Evolutionary conservation across 148 eudicot species (phyloP), one percentile per base, ranked within the genome.

Genomic region (Diospyros kaki): DNA sequence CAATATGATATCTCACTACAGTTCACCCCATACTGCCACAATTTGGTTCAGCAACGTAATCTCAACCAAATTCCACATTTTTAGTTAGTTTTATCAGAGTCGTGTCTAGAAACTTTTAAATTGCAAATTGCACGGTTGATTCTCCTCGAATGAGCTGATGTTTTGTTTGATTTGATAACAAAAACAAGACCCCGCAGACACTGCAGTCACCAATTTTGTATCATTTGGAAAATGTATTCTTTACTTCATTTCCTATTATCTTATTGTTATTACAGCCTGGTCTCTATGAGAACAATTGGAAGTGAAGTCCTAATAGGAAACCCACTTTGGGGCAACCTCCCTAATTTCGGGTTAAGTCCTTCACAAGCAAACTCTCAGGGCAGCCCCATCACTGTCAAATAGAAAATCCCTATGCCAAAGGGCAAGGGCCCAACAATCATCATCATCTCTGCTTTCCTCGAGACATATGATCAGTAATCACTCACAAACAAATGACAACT

Each of bases 301-400:
- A 68, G 78, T 69, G 74, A 70, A 63, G 9, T 15, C 41, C 54
- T n/a, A 40, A 52, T 18, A 54, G 69, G 51, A 52, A 69, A 71
- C 75, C 84, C 75, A 81, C 66, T 69, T 67, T 72, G 73, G 84
- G 82, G 59, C 77, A 82, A 81, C 79, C 68, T 74, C 87, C 87
- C 75, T 60, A 78, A 75, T 75, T 81, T 84, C 73, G 72, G 78
- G 69, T 67, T 65, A 68, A 75, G 65, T 81, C 79, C 69, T 48
- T 75, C 80, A 79, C 82, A 81, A 75, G 76, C 76, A 78, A 46
- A 72, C 42, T 71, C 75, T 71, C 75, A 69, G 73, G 54, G 50
- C 54, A 75, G 73, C 63, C 71, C 58, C 74, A 68, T 55, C 39
- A 54, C 75, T 76, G 71, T 75, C 66, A 84, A 66, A 59, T 74